Evolutionary conservation across 345 rosid species (phyloP), one percentile per base, ranked within the genome.

Genomic region (Gossypium thurberi): DNA sequence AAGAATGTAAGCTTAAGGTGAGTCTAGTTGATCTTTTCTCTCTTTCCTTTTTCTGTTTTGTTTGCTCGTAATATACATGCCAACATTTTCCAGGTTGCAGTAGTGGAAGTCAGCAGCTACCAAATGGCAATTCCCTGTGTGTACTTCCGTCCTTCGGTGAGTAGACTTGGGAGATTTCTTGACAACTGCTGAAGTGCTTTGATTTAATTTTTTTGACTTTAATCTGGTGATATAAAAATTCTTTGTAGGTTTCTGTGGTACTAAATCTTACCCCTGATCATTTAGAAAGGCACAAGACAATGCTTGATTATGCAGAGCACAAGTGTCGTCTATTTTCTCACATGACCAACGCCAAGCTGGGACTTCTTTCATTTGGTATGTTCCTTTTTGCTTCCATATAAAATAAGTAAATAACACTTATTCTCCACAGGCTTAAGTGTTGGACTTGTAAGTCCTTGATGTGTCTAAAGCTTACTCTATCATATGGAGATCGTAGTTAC

Each of bases 201-300:
- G 23, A 1, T 7, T 43, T 40, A 10, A 42, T 52, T 25, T 63
- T 73, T 17, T 68, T 4, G 28, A 11, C 37, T 43, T 51, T 70
- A 40, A 57, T 64, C 47, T 78, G 55, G 62, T 65, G 33, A 57
- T 4, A 2, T 59, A 44, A 55, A 52, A 63, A 28, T 25, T 17
- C 58, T 73, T 18, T 74, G 72, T 62, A 82, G 82, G 84, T 79
- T 70, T 42, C 78, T 43, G 79, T 76, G 71, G 72, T 79, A 44
- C 50, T 78, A 60, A 82, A 79, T 74, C 80, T 82, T 42, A 78
- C 82, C 57, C 84, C 80, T 10, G 80, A 79, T 78, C 84, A 82
- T 72, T 26, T 82, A n/a, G 80, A 76, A 67, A 76, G 84, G 70
- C 82, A 78, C 65, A 77, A 74, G 70, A 76, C 82, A 52, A 79